Evolutionary conservation across 768 basidiomycete genomes (phyloP), one percentile per base, ranked within the genome.

Genomic region (Xerocomus brunneocitrinus): DNA sequence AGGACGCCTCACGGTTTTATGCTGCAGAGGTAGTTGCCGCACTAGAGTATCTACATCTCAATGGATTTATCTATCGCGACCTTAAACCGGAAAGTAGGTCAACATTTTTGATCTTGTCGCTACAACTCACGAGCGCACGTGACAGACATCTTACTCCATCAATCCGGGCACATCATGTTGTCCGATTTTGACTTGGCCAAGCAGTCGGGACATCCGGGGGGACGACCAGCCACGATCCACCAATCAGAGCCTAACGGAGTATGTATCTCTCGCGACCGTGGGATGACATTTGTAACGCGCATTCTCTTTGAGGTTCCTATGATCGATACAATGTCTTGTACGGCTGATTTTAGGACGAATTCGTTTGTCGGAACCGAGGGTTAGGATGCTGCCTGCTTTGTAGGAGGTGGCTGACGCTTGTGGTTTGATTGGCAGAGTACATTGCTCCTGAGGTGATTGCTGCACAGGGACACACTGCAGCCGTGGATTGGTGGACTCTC

Each of bases 281-380:
- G 31, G 35, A 22, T 42, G 8, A 34, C 13, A n/a, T 47, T 52
- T 55, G 47, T 57, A 25, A 61, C 41, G 24, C 47, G 39, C 42
- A 35, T 25, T 34, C 24, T 8, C 50, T 65, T 19, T 24, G 22
- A 95, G 93, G 79, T 90, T 32, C 94, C 94, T 42, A 77, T 98
- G 64, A 87, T 99, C 59, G 95, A 99, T 74, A 99, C 97, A 14
- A 89, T 92, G 78, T 89, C 90, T 47, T 98, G 95, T 73, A 98
- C 97, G 50, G 93, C 87, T 36, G 91, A 98, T 74, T 97, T 98
- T 74, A 81, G 95, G 70, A 98, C 97, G 22, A 98, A 98, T 73
- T 97, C 93, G 39, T 99, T 99, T 73, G 97, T 99, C 62, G 97
- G 97, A 27, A 99, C 97, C 27, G 97, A 99, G 81, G 95, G 92